phyloP scores from a whole-genome alignment of 805 yeast species.

The Zygosaccharomyces gambellarensis region DNA sequence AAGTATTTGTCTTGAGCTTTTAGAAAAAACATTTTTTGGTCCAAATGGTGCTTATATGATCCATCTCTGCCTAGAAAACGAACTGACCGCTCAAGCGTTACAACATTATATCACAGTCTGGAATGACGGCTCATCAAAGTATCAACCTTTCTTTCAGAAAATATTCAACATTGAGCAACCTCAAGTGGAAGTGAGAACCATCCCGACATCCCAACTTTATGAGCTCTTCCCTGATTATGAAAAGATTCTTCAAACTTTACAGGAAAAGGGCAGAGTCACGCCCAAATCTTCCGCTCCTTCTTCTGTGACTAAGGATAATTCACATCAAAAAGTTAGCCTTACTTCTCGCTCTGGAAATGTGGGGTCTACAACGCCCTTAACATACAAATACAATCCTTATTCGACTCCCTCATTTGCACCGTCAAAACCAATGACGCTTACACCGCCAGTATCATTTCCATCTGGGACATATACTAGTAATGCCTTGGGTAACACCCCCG shows the following conservation, averaged over 20 bases:
- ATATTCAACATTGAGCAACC: slow-evolving; percentile 23
- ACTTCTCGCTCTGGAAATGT: neutral
- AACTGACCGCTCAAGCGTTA: slow-evolving; percentile 24
- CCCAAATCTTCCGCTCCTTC: neutral
- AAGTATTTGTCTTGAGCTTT: slow-evolving; percentile 25
- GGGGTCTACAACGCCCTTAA: slow-evolving; percentile 4
- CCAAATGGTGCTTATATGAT: slow-evolving; percentile 3
- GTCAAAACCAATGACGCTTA: slow-evolving; percentile 4
- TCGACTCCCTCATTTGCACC: slow-evolving; percentile 25
- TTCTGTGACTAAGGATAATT: neutral
- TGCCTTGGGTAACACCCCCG: neutral
- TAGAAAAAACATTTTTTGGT: slow-evolving; percentile 31
- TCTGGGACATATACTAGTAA: neutral
- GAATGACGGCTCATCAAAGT: slow-evolving; percentile 35
- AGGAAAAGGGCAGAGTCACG: neutral
- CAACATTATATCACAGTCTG: slow-evolving; percentile 27
- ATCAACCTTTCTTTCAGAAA: slow-evolving; percentile 22
- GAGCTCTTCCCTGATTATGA: slow-evolving; percentile 17
- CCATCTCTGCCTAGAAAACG: slow-evolving; percentile 19
- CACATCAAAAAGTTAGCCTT: neutral
- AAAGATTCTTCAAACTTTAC: slow-evolving; percentile 1
- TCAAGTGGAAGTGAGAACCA: slow-evolving; percentile 5
- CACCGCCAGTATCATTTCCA: neutral
- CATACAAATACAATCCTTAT: slow-evolving; percentile 24
- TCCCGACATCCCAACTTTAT: slow-evolving; percentile 13